These are phyloP conservation scores for Polychaeton citri DNA, from an alignment of 2,329 filamentous ascomycete genomes.

Conservation along the genomic window DNA sequence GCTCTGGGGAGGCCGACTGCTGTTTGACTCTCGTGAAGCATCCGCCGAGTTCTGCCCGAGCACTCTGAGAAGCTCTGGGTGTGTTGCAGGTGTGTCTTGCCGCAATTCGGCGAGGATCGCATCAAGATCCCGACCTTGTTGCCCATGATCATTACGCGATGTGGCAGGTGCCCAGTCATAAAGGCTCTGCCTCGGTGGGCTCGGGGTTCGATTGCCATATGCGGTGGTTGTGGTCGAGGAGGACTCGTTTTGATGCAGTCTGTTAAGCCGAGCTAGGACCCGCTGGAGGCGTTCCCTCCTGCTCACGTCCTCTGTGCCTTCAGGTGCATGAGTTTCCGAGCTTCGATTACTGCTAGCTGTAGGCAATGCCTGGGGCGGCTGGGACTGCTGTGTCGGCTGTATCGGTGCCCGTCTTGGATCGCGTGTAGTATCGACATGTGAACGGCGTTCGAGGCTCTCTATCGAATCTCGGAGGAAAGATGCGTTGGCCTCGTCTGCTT, in stretches of 20 bases:
- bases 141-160: slow-evolving; percentile 13
- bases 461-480: slow-evolving; percentile 35
- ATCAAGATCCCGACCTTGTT: slow-evolving; percentile 25
- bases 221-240: slow-evolving; percentile 16
- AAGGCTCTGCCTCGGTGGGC: slow-evolving; percentile 38
- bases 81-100: slow-evolving; percentile 21
- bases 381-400: neutral
- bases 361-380: slow-evolving; percentile 1
- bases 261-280: slow-evolving; percentile 32
- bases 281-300: slow-evolving; percentile 28
- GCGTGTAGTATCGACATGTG: slow-evolving; percentile 9
- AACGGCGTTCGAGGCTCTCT: slow-evolving; percentile 16
- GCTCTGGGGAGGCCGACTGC: slow-evolving; percentile 3
- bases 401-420: slow-evolving; percentile 9
- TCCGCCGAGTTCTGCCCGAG: slow-evolving; percentile 24
- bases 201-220: slow-evolving; percentile 40
- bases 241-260: slow-evolving; percentile 26
- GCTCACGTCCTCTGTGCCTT: slow-evolving; percentile 22
- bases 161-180: slow-evolving; percentile 46
- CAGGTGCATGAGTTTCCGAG: slow-evolving; percentile 7
- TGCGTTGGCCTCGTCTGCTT: slow-evolving; percentile 35
- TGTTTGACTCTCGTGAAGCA: slow-evolving; percentile 14
- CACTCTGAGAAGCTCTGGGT: slow-evolving; percentile 26
- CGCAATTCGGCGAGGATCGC: slow-evolving; percentile 28
- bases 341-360: neutral